These are phyloP conservation scores for Carallia pectinifolia DNA, from an alignment of 345 rosid genomes.

Conservation along the genomic window DNA sequence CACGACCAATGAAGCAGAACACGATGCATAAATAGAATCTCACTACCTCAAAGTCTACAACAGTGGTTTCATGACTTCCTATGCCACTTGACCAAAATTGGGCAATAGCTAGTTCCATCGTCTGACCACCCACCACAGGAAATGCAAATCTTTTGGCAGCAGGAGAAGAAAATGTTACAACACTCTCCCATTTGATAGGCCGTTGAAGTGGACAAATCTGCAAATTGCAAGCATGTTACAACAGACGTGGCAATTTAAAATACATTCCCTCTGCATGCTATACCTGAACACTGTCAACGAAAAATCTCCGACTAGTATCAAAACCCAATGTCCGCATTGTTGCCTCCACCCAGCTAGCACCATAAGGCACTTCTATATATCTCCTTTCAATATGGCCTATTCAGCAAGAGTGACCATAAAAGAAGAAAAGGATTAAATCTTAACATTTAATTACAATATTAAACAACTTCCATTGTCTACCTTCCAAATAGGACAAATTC, in stretches of 20 bases:
- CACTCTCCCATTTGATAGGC: slow-evolving; percentile 89
- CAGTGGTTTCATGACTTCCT: slow-evolving; percentile 80
- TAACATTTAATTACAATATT: neutral
- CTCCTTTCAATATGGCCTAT: slow-evolving; percentile 91
- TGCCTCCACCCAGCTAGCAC: slow-evolving; percentile 97
- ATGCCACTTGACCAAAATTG: slow-evolving; percentile 99
- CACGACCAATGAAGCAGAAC: neutral
- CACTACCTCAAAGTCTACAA: slow-evolving; percentile 89
- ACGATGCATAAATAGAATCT: neutral
- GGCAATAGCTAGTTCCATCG: slow-evolving; percentile 91
- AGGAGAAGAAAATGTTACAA: slow-evolving; percentile 73
- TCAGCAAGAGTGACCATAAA: slow-evolving; percentile 14
- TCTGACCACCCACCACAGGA: slow-evolving; percentile 81
- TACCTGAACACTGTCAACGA: slow-evolving; percentile 90
- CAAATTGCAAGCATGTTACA: slow-evolving; percentile 35
- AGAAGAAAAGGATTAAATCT: neutral
- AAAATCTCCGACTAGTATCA: slow-evolving; percentile 84
- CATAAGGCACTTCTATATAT: slow-evolving; percentile 77
- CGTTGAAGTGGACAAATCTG: slow-evolving; percentile 92
- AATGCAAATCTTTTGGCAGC: slow-evolving; percentile 72
- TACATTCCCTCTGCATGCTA: slow-evolving; percentile 10
- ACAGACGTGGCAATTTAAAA: slow-evolving; percentile 11
- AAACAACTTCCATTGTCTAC: neutral
- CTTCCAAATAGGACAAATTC: neutral
- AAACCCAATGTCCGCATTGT: slow-evolving; percentile 77